phyloP scores from a whole-genome alignment of 441 rosid genomes.

The Raphanus hybrid region DNA sequence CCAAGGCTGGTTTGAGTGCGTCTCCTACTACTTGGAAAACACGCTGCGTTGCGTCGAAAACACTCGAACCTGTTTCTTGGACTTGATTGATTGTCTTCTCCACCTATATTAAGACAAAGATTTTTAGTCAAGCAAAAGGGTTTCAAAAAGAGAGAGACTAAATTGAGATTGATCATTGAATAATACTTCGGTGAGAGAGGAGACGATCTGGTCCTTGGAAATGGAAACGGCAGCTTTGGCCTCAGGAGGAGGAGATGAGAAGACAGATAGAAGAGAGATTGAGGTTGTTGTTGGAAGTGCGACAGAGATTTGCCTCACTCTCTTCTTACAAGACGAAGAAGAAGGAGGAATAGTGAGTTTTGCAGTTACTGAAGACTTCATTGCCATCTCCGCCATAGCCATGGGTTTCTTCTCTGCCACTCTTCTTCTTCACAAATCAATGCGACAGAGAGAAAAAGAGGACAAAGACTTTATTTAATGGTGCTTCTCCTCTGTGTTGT shows the following conservation, averaged over 20 bases:
- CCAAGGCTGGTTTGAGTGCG: constrained; percentile 77
- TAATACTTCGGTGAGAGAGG: constrained; percentile 74
- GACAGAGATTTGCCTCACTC: constrained; percentile 51
- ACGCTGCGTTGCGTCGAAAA: constrained; percentile 63
- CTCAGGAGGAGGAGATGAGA: constrained; percentile 58
- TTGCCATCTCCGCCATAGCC: constrained; percentile 65
- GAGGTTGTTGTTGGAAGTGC: constrained; percentile 70
- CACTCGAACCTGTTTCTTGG: constrained; percentile 63
- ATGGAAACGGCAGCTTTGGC: constrained; percentile 68
- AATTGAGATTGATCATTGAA: not conserved
- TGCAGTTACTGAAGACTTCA: constrained; percentile 59
- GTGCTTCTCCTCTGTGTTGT: constrained; percentile 10
- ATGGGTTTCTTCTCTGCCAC: constrained; percentile 33
- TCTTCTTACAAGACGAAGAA: constrained; percentile 47
- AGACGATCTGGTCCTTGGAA: constrained; percentile 84
- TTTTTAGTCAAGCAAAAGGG: not conserved
- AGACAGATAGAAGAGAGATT: constrained; percentile 67
- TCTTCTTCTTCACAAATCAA: constrained; percentile 22
- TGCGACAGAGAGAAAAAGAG: constrained; percentile 16
- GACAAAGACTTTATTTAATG: constrained; percentile 16
- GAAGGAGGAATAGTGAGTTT: constrained; percentile 49
- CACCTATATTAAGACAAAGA: constrained; percentile 49
- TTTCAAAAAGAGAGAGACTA: not conserved
- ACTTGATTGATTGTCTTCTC: constrained; percentile 85
- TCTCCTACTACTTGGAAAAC: constrained; percentile 63